Evolutionary conservation across 2,329 filamentous ascomycete genomes (phyloP), one percentile per base, ranked within the genome.

Genomic region (Nemania abortiva): DNA sequence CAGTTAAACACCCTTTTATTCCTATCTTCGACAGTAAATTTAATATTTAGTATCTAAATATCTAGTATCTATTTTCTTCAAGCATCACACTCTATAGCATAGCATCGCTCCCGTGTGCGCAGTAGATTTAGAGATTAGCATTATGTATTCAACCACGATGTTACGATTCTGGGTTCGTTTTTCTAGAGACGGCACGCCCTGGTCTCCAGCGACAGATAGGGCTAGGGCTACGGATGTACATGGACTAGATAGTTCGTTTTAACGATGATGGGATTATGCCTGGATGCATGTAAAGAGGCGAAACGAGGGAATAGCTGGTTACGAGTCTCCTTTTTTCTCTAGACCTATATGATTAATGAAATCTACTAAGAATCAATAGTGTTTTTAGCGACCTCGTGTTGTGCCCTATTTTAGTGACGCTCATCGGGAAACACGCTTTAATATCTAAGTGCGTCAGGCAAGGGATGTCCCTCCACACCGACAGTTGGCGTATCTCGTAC

Each of bases 1-100:
- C 20, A 45, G 27, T 15, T 29, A 22, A 5, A 13, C 39, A 11
- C 22, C 24, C 31, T n/a, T 24, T 22, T 5, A 24, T 31, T 31
- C 11, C 31, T 53, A 31, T 37, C 22, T 50, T 49, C 52, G 7
- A 45, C 47, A 45, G 42, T 70, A 56, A 56, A 52, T 64, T 56
- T 70, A 70, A 70, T 70, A 50, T 59, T 61, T 70, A 69, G 62
- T 69, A 66, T 69, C 45, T 62, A 61, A 64, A 68, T 65, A 34
- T 54, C 61, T 53, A 52, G 42, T 57, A 37, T 15, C 13, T 39
- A 56, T 50, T 59, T 59, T 18, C n/a, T 31, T 57, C 39, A 22
- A 53, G 34, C 59, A 54, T 59, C 59, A 49, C 34, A 27, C 22
- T 13, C 18, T 9, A 11, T 11, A 9, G 27, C 18, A 34, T 52